These are phyloP conservation scores for Carpinus fangiana DNA, from an alignment of 306 rosid species.

Conservation along the genomic window DNA sequence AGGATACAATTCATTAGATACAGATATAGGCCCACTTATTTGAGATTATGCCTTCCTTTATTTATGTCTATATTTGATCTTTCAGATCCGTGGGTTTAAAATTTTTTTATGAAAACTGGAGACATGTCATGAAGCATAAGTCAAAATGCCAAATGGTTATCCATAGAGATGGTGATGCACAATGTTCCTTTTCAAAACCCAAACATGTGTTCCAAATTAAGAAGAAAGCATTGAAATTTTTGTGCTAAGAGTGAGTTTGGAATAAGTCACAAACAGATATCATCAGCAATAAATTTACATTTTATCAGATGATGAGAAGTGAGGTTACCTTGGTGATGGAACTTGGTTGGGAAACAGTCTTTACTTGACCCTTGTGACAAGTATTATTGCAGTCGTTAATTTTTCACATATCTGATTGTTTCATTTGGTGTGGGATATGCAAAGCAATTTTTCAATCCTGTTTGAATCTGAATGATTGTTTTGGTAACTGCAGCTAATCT, in stretches of 20 bases:
- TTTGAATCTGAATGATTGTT: background rate
- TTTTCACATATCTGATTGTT: slow-evolving; percentile 8
- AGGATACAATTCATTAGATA: background rate
- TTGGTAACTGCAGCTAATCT: slow-evolving; percentile 67
- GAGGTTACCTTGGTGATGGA: background rate
- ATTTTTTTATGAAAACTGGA: no score
- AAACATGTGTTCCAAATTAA: background rate
- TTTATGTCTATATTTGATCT: no score
- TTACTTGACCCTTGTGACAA: background rate
- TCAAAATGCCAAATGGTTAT: background rate
- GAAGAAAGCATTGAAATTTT: background rate
- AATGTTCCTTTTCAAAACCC: background rate
- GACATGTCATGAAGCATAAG: background rate
- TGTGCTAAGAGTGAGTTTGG: background rate
- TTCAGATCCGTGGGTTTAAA: no score
- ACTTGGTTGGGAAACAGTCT: background rate
- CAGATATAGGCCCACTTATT: no score
- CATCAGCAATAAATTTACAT: background rate
- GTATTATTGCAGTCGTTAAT: slow-evolving; percentile 7
- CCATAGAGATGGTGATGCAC: background rate
- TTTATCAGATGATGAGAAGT: background rate
- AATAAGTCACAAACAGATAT: background rate
- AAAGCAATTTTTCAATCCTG: background rate
- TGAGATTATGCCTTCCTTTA: no score
- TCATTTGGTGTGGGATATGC: slow-evolving; percentile 19